Evolutionary conservation across 257 asterid species (phyloP).

Genomic region (Verbascum thapsus): DNA sequence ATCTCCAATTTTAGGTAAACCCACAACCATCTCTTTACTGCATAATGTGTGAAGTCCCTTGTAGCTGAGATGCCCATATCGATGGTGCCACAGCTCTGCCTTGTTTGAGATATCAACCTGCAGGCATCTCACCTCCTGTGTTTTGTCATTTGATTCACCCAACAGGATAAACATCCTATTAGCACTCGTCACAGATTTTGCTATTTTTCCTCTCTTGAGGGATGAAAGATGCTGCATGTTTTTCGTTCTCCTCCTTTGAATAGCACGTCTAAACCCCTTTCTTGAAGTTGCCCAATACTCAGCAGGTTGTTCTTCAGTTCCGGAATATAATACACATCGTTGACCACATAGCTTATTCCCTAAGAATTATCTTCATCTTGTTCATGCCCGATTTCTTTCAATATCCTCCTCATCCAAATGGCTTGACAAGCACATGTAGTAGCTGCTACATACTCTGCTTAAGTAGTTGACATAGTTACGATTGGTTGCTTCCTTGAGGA

Average conservation of each 20-base stretch:
- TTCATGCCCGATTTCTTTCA: no score
- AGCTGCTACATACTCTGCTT: no score
- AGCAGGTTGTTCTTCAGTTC: background rate
- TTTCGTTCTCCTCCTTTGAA: background rate
- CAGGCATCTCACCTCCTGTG: constrained; percentile 15
- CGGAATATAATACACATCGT: background rate
- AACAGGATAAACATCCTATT: no score
- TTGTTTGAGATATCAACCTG: no score
- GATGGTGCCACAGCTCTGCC: no score
- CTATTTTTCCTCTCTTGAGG: background rate
- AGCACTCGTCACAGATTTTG: background rate
- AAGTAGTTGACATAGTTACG: no score
- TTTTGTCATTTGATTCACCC: background rate
- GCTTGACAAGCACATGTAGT: no score
- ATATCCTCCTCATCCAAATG: no score
- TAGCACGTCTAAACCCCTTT: background rate
- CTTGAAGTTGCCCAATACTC: constrained; percentile 14
- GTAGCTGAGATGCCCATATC: no score
- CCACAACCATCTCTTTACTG: background rate
- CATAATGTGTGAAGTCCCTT: no score
- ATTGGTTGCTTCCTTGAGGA: no score
- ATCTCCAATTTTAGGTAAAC: background rate
- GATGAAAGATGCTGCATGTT: background rate
- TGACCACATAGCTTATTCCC: background rate
- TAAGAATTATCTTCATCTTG: no score